Base-by-base conservation (phyloP, 108 stramenopile species). In the Cyclotella distinguenda region DNA sequence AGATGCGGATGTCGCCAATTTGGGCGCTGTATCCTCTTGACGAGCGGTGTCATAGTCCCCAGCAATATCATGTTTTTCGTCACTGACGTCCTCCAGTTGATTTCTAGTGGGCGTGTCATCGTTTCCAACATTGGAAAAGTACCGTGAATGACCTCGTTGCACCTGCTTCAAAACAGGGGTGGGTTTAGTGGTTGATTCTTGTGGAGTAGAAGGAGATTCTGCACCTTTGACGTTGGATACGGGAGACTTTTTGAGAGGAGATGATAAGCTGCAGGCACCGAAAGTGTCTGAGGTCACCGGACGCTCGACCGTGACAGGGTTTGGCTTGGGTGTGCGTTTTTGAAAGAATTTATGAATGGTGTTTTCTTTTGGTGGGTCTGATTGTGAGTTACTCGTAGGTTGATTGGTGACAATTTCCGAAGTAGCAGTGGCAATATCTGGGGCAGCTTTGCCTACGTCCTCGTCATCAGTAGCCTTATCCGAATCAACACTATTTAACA, bases 111-210 rank as follows among this genome's bases (percentile, higher is more conserved):
- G 12, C 7, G 19, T 18, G 22, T 26, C 30, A 32, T 35, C 19
- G 13, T 39, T 27, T 8, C 4, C 22, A 33, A 27, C 6, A 30
- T 31, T 50, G 1, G 36, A 2, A 51, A 64, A 64, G 50, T 39
- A 64, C 0, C 36, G 25, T 42, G 58, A 59, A 3, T 8, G 19
- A 26, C 22, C n/a, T 39, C 31, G 34, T 35, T 56, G 66, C 43
- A 54, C 42, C 35, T 67, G 66, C 32, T 46, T 55, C 43, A 44
- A 23, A 5, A 56, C 66, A 9, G 53, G 66, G 5, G 53, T 53
- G 9, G 34, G 43, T 35, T 48, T 30, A 8, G n/a, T 43, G 8
- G 19, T 51, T 27, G 57, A 34, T 21, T 21, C 3, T 6, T 49
- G 49, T 9, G 63, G 63, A 51, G 63, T 40, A 36, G 49, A 51